A percentile compares a stretch with the other conserved stretches of the same genome.
phyloP scores from a whole-genome alignment of 495 filamentous ascomycete genomes.

The Aspergillus bertholletiae region DNA sequence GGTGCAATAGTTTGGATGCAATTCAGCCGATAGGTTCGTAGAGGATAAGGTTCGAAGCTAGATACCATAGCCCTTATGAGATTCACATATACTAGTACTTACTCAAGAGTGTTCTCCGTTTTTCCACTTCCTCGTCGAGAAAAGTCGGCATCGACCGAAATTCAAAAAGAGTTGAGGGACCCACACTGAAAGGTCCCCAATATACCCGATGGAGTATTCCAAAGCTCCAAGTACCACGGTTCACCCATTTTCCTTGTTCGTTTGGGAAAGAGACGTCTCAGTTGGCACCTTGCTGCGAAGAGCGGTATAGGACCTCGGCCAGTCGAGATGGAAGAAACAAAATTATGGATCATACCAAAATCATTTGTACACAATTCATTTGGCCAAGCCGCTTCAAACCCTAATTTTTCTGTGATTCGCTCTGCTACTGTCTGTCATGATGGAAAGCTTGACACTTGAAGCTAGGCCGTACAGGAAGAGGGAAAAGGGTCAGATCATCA shows the following conservation, averaged over 20 bases:
- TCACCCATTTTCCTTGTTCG: not conserved
- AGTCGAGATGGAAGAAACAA: no score
- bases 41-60: not conserved
- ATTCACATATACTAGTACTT: not conserved
- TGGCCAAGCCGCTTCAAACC: not conserved
- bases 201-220: not conserved
- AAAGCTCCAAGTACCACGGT: not conserved
- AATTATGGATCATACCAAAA: not conserved
- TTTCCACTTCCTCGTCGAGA: not conserved
- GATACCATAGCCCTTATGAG: not conserved
- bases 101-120: no score
- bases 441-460: not conserved
- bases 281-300: not conserved
- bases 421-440: not conserved
- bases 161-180: not conserved
- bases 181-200: not conserved
- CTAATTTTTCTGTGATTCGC: not conserved
- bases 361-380: not conserved
- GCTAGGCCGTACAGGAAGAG: not conserved
- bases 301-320: not conserved
- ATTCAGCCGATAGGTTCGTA: constrained; percentile 1
- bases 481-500: not conserved
- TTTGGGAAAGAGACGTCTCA: not conserved
- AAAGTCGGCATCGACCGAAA: no score
- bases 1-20: not conserved